Base-by-base conservation (phyloP, 2,329 filamentous ascomycete species). In the Cytospora paraplurivora region DNA sequence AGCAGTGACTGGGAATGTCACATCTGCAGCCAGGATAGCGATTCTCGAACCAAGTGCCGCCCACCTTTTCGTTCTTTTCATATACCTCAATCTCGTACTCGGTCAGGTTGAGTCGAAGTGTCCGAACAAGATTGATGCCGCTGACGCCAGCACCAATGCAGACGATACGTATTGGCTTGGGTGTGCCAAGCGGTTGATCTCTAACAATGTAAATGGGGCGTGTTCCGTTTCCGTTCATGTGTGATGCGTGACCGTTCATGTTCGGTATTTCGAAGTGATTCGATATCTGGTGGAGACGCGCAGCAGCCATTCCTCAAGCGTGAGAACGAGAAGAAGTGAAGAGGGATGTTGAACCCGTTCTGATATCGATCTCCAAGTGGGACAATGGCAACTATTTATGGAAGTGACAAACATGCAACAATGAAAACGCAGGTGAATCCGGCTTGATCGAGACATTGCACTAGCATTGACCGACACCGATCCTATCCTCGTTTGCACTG, bases 21-120 rank as follows among this genome's bases (percentile, higher is more conserved):
- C 82, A 86, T 59, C 76, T 76, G 67, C 83, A 85, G 12, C 84
- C 84, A 0, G 84, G 84, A 65, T 87, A 87, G 21, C 78, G 76
- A 69, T 85, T 86, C 69, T 86, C 84, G 66, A 79, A 78, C 84
- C 84, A 87, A 0, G 84, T 86, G 2, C 84, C 84, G 21, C 83
- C 83, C 12, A 85, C 76, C 21, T 81, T 78, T 10, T 74, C 70
- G 65, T 85, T 85, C 74, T 85, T 86, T 67, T 86, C 84, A 69
- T 85, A 85, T 51, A 85, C 72, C 47, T 81, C 72, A 56, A 79
- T 74, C 62, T 82, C 77, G 67, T 79, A 81, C 68, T 76, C 71
- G 62, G 68, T 72, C 38, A 82, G 71, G 56, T 76, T 75, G 51
- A 76, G 72, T 49, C 79, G 76, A 47, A 82, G 72, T 5, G 79